Evolutionary conservation across 371 early-diverging fungal species (phyloP), one percentile per base, ranked within the genome.

Genomic region (Actinomortierella ambigua): DNA sequence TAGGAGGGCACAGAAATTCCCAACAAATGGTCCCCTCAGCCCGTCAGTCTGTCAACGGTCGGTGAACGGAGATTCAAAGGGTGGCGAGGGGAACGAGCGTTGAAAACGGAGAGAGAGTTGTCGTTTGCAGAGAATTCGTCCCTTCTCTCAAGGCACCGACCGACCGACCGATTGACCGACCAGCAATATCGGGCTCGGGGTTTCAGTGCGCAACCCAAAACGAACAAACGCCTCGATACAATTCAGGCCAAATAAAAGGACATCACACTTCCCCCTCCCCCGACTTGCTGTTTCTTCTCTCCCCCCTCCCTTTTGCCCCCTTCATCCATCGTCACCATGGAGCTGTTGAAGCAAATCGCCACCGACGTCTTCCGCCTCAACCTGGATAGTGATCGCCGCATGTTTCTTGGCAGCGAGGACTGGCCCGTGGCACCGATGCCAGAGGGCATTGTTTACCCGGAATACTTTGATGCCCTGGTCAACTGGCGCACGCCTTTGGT

Each of bases 401-500:
- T 73, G 51, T 73, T 73, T 39, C 59, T 48, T 60, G 67, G 63
- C 64, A 73, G 67, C 9, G 61, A 61, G 29, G 24, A 18, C 48
- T 73, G 75, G 75, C 53, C 63, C 15, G 46, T 73, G 11, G 56
- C 75, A 1, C 61, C 61, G 3, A 63, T 60, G 43, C 77, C 77
- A 26, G 43, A 62, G 15, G 64, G 55, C 3, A 63, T 77, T 34
- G 69, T 77, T 18, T 77, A 57, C 41, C 77, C 77, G 48, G 77
- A 77, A 43, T 75, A 66, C 56, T 59, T 53, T 55, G 77, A 78
- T 26, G 15, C 65, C 42, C 55, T 79, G 23, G 63, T 69, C 62
- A 69, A 69, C 50, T 77, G 77, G 77, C 73, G 69, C 40, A 68
- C 69, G 3, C 79, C 79, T 9, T 14, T 70, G 26, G 18, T 23